Evolutionary conservation across 495 filamentous ascomycete genomes (phyloP).

Genomic region (Aspergillus mulundensis): DNA sequence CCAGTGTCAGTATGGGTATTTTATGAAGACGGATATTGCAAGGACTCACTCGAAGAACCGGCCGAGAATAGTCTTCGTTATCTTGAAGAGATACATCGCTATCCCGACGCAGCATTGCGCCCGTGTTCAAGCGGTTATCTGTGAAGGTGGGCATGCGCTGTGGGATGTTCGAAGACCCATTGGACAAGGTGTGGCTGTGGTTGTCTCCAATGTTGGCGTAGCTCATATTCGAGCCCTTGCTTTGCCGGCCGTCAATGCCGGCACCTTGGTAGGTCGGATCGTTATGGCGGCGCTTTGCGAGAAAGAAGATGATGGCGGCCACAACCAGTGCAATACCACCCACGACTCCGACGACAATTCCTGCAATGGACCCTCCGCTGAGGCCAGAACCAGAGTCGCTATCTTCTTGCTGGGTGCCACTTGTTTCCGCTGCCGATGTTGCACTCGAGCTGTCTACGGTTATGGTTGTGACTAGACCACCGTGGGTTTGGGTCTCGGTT

Average conservation of each 20-base stretch:
- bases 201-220: slow-evolving; percentile 38
- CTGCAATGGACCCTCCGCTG: slow-evolving; percentile 40
- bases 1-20: slow-evolving; percentile 19
- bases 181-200: slow-evolving; percentile 39
- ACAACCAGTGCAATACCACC: slow-evolving; percentile 40
- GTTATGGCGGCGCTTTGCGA: slow-evolving; percentile 36
- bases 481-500: slow-evolving; percentile 27
- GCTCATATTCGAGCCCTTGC: slow-evolving; percentile 46
- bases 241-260: slow-evolving; percentile 36
- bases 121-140: slow-evolving; percentile 43
- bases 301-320: slow-evolving; percentile 38
- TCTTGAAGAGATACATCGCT: slow-evolving; percentile 52
- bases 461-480: slow-evolving; percentile 46
- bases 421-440: slow-evolving; percentile 20
- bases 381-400: slow-evolving; percentile 23
- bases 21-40: neutral
- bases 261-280: slow-evolving; percentile 31
- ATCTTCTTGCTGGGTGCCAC: slow-evolving; percentile 13
- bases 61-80: slow-evolving; percentile 55
- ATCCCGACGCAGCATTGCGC: slow-evolving; percentile 41
- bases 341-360: slow-evolving; percentile 48
- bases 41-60: slow-evolving; percentile 48
- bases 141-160: slow-evolving; percentile 35
- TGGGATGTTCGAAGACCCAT: slow-evolving; percentile 24
- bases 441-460: slow-evolving; percentile 43